These are phyloP conservation scores for Neofusicoccum umdonicola DNA, from an alignment of 2,329 filamentous ascomycete species.

Conservation along the genomic window DNA sequence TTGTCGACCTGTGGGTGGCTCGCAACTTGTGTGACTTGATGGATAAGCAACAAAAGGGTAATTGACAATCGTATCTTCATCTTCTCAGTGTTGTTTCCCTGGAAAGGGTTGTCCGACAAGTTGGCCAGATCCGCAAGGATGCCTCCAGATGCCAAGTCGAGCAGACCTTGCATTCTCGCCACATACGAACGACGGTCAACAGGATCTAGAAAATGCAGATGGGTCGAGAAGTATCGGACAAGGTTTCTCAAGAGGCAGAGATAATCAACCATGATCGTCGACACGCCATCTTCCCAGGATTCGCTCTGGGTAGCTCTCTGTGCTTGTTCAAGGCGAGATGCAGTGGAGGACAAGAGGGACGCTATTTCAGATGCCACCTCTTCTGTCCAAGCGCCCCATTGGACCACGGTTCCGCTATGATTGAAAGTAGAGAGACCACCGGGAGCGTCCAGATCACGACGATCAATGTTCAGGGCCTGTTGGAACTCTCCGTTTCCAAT, in stretches of 20 bases:
- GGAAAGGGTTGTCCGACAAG: not conserved
- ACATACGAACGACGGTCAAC: slow-evolving; percentile 53
- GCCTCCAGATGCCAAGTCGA: slow-evolving; percentile 33
- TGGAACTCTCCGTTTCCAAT: slow-evolving; percentile 57
- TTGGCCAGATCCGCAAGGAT: slow-evolving; percentile 14
- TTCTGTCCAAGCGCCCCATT: slow-evolving; percentile 58
- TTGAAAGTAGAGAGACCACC: slow-evolving; percentile 39
- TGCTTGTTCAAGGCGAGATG: slow-evolving; percentile 18
- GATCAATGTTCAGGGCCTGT: slow-evolving; percentile 41
- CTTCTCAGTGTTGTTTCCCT: not conserved
- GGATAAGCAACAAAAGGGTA: slow-evolving; percentile 26
- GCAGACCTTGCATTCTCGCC: slow-evolving; percentile 40
- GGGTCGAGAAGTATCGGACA: slow-evolving; percentile 49
- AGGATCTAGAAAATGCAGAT: slow-evolving; percentile 53
- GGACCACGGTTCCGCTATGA: slow-evolving; percentile 33
- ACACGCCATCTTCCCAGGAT: not conserved
- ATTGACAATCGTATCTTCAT: not conserved
- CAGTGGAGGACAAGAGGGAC: slow-evolving; percentile 33
- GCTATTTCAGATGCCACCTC: slow-evolving; percentile 47
- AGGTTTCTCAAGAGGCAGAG: slow-evolving; percentile 42
- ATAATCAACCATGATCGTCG: not conserved
- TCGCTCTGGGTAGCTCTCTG: not conserved
- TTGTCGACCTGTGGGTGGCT: slow-evolving; percentile 26
- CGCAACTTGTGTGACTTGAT: slow-evolving; percentile 33
- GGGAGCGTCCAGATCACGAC: slow-evolving; percentile 44